Evolutionary conservation across 352 stramenopile species (phyloP).

Genomic region (Pythium coloratum): DNA sequence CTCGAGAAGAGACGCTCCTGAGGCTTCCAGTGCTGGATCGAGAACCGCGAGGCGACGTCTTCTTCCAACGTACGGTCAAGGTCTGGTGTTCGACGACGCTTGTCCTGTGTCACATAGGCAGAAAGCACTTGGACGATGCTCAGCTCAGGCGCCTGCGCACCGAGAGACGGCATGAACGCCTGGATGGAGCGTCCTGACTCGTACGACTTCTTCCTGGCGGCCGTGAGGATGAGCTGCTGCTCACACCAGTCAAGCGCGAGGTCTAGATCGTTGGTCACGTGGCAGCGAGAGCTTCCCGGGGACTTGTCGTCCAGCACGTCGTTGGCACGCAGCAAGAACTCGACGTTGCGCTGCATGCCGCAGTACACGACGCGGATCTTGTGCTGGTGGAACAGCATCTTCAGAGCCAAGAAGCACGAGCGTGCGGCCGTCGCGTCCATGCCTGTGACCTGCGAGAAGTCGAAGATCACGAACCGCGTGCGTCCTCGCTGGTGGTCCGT

Average conservation of each 20-base stretch:
- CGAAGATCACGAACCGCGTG: constrained; percentile 73
- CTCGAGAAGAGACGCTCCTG: constrained; percentile 41
- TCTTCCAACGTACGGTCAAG: constrained; percentile 26
- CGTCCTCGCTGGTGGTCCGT: constrained; percentile 30
- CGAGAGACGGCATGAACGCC: constrained; percentile 26
- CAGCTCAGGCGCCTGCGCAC: constrained; percentile 29
- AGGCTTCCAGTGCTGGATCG: constrained; percentile 32
- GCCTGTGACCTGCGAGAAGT: constrained; percentile 77
- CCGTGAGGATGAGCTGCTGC: constrained; percentile 53
- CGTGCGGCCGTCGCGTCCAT: constrained; percentile 76
- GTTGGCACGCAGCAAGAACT: constrained; percentile 59
- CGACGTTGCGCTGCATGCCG: constrained; percentile 52
- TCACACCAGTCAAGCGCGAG: constrained; percentile 67
- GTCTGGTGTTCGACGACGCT: constrained; percentile 16
- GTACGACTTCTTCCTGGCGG: constrained; percentile 38
- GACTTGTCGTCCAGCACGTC: constrained; percentile 39
- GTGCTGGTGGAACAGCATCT: constrained; percentile 54
- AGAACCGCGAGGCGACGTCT: constrained; percentile 41
- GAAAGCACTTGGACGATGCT: constrained; percentile 42
- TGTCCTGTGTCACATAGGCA: constrained; percentile 38
- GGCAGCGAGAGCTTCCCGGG: constrained; percentile 19
- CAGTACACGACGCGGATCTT: constrained; percentile 61
- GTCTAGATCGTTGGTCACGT: constrained; percentile 50
- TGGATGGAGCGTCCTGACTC: constrained; percentile 31
- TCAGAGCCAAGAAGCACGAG: constrained; percentile 69